phyloP scores from a whole-genome alignment of 768 basidiomycete genomes.

The Podaxis pistillaris region DNA sequence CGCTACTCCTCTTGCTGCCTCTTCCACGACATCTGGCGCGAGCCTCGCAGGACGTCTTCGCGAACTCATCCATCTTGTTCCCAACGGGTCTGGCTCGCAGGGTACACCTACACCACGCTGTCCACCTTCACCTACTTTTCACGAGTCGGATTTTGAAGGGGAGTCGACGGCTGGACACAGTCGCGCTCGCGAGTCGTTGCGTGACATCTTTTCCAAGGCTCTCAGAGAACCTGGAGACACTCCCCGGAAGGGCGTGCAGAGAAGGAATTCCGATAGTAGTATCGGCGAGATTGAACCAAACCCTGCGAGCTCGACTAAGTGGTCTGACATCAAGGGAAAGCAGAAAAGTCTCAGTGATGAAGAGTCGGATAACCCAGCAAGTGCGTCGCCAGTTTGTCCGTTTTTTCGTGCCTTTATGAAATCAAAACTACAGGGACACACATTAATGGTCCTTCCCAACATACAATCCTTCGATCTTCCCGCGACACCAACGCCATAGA shows the following conservation, averaged over 20 bases:
- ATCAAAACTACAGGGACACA: constrained; percentile 26
- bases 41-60: constrained; percentile 54
- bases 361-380: constrained; percentile 50
- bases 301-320: constrained; percentile 41
- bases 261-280: constrained; percentile 57
- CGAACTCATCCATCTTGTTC: constrained; percentile 54
- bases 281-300: constrained; percentile 57
- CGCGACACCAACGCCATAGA: constrained; percentile 6
- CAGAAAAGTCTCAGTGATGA: constrained; percentile 68
- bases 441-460: constrained; percentile 39
- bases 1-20: constrained; percentile 17
- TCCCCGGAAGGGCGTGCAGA: constrained; percentile 47
- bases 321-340: constrained; percentile 45
- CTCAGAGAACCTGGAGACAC: constrained; percentile 64
- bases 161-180: constrained; percentile 40
- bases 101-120: constrained; percentile 21
- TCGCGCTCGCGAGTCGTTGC: constrained; percentile 56
- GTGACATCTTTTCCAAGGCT: constrained; percentile 64
- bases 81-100: constrained; percentile 24
- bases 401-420: constrained; percentile 11
- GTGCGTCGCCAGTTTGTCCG: constrained; percentile 35
- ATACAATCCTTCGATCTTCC: constrained; percentile 20
- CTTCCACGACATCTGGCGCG: constrained; percentile 39
- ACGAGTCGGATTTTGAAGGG: constrained; percentile 61
- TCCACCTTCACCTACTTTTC: constrained; percentile 29